These are phyloP conservation scores for Nicotiana sylvestris DNA, from an alignment of 257 asterid genomes.

Conservation along the genomic window DNA sequence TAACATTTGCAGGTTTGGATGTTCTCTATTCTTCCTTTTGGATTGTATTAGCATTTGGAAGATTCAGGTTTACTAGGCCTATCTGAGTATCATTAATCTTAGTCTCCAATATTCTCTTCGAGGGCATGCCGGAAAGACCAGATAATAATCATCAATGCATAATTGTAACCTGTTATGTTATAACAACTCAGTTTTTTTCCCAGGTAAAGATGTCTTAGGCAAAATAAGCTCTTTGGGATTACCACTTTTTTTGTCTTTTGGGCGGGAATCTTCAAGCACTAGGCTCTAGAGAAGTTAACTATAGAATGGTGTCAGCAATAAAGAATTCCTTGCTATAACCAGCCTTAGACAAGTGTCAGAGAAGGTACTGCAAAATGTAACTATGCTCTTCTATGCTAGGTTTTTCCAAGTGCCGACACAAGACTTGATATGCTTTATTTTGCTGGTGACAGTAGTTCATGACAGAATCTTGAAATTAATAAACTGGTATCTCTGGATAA, in stretches of 20 bases:
- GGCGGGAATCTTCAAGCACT: not conserved
- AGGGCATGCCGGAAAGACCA: not conserved
- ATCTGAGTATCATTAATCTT: not conserved
- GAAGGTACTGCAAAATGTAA: too few relatives aligned
- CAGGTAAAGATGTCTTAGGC: not conserved
- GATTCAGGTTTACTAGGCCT: not conserved
- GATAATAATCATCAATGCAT: not conserved
- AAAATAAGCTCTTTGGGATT: not conserved
- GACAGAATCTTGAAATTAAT: too few relatives aligned
- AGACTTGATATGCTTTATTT: too few relatives aligned
- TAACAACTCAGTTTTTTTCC: not conserved
- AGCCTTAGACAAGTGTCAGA: too few relatives aligned
- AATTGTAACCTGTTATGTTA: not conserved
- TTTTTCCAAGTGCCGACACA: too few relatives aligned
- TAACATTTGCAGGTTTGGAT: not conserved
- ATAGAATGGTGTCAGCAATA: not conserved
- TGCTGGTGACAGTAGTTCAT: too few relatives aligned
- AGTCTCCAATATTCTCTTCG: not conserved
- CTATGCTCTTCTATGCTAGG: too few relatives aligned
- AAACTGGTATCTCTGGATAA: too few relatives aligned
- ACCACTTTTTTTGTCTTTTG: not conserved
- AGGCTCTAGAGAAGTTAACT: not conserved
- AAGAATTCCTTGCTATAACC: not conserved
- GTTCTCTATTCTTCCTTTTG: not conserved
- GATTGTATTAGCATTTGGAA: not conserved